Base-by-base conservation (phyloP, 331 rosid species). In the Rhamnella rubrinervis region DNA sequence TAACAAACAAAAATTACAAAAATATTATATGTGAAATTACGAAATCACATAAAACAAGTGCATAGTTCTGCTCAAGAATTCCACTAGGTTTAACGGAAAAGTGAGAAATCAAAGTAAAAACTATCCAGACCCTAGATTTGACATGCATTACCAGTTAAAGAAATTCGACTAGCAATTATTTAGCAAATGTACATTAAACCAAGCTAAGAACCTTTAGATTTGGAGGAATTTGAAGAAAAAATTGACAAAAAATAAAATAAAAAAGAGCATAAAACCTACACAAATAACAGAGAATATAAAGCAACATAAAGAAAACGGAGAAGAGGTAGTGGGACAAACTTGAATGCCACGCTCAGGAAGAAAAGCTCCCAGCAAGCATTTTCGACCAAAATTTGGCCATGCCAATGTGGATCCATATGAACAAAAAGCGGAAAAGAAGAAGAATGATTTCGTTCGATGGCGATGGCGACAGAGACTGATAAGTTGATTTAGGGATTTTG, bases 321-420 rank as follows among this genome's bases (percentile, higher is more conserved):
- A 40, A 18, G 4, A 21, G 39, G 20, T 56, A 23, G 23, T 1
- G 23, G 23, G 23, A 79, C 59, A 55, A 66, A 68, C 93, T 86
- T 87, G 93, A 74, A 87, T 87, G 75, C 88, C 93, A 28, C 85
- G 93, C 81, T 87, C 92, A 66, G 85, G 86, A 74, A 87, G 72
- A 85, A 87, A 40, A 87, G 88, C 70, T 87, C 93, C 90, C 90
- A 87, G 84, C 88, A 87, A n/a, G 93, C 88, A 74, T 87, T 87
- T 46, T 88, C 86, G 74, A 87, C 90, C 81, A 85, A 90, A 77
- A 85, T 87, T 47, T 88, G 61, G 93, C 93, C 68, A 85, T 90
- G 63, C 93, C 93, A 46, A 87, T 87, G 85, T 87, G 90, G 64
- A 87, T 77, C 38, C 86, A 87, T 31, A 85, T 87, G 83, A 89